phyloP scores from a whole-genome alignment of 257 asterid genomes.

The Apocynum venetum region DNA sequence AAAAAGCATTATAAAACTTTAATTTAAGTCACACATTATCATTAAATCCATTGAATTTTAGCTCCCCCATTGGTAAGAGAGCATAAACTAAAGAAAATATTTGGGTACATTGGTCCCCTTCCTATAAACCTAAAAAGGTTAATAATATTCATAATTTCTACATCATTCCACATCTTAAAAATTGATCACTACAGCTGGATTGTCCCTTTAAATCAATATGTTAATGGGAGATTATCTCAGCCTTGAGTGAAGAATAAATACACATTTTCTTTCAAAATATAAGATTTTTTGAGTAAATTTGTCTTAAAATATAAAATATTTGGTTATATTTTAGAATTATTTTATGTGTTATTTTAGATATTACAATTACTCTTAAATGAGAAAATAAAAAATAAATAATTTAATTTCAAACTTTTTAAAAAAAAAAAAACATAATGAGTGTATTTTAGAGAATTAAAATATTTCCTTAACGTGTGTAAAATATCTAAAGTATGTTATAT shows the following conservation, averaged over 20 bases:
- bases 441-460: too few relatives aligned
- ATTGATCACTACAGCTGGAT: constrained; percentile 2
- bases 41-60: not conserved
- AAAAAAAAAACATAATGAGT: too few relatives aligned
- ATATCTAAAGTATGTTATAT: too few relatives aligned
- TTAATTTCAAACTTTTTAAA: too few relatives aligned
- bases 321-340: too few relatives aligned
- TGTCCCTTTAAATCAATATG: not conserved
- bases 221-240: not conserved
- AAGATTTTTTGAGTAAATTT: too few relatives aligned
- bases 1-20: not conserved
- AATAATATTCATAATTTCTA: constrained; percentile 6
- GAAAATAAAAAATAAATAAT: too few relatives aligned
- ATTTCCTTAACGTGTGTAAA: too few relatives aligned
- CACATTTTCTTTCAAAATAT: too few relatives aligned
- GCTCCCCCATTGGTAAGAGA: not conserved
- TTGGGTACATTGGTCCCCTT: constrained; percentile 11
- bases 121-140: not conserved
- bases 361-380: too few relatives aligned
- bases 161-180: constrained; percentile 13
- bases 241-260: not conserved
- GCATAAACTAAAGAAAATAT: constrained; percentile 3
- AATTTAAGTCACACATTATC: not conserved
- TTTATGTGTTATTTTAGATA: too few relatives aligned
- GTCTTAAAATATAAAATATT: too few relatives aligned